Conservation (phyloP, 73 alveolate species). For the Paramecium sonneborni region DNA sequence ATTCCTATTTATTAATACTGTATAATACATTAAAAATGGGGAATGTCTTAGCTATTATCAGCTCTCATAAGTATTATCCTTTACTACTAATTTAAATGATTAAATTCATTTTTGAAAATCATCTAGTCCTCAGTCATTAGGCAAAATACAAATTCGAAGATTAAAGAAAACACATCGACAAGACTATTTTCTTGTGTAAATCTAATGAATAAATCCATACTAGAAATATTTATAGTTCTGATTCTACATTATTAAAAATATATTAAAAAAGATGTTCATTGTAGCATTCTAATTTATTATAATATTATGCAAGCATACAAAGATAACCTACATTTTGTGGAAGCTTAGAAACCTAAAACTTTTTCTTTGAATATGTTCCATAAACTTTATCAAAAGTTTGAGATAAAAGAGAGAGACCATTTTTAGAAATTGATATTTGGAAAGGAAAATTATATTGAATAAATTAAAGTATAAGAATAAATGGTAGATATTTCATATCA, state of each 20-base stretch:
- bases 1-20: not conserved
- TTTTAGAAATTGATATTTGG: not conserved
- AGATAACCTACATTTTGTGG: constrained; percentile 1
- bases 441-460: not conserved
- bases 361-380: not conserved
- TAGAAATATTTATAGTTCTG: not conserved
- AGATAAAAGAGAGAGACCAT: not conserved
- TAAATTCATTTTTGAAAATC: not conserved
- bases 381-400: not conserved
- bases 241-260: not conserved
- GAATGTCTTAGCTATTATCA: not conserved
- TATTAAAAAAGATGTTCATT: not conserved
- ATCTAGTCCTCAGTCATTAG: not conserved
- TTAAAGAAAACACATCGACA: not conserved
- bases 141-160: not conserved
- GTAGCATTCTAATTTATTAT: not conserved
- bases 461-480: not conserved
- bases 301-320: not conserved
- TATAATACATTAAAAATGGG: constrained; percentile 6
- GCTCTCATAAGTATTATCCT: not conserved
- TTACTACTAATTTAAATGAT: not conserved
- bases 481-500: not conserved
- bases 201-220: not conserved
- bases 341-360: not conserved
- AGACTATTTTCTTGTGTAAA: not conserved